Conservation (phyloP, 2,329 filamentous ascomycete species). For the Huntiella abstrusa region DNA sequence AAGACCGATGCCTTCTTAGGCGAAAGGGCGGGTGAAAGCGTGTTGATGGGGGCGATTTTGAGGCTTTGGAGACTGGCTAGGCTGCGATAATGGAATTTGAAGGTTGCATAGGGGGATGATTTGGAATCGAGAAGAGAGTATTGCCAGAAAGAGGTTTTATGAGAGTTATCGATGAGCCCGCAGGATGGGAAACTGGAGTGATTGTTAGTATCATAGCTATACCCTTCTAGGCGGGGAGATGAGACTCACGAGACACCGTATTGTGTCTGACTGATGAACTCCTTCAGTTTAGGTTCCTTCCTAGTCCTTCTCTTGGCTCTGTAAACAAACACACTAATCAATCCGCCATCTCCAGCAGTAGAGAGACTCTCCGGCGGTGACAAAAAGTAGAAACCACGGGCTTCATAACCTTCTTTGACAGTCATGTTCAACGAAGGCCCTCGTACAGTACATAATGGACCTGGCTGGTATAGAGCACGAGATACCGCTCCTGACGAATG, state of each 20-base stretch:
- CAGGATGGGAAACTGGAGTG: slow-evolving; percentile 29
- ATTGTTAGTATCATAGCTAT: neutral
- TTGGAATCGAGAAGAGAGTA: slow-evolving; percentile 32
- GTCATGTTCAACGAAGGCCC: slow-evolving; percentile 18
- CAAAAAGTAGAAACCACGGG: slow-evolving; percentile 32
- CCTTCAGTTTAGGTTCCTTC: slow-evolving; percentile 22
- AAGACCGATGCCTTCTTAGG: neutral
- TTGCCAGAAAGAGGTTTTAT: slow-evolving; percentile 32
- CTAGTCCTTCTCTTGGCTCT: slow-evolving; percentile 29
- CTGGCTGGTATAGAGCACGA: slow-evolving; percentile 30
- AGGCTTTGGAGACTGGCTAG: slow-evolving; percentile 29
- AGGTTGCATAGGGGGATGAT: slow-evolving; percentile 32
- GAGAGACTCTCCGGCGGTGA: slow-evolving; percentile 19
- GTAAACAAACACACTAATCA: slow-evolving; percentile 35
- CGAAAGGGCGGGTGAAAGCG: neutral
- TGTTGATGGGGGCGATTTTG: slow-evolving; percentile 24
- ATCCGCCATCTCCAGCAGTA: slow-evolving; percentile 32
- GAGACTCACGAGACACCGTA: slow-evolving; percentile 35
- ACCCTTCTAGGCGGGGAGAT: neutral
- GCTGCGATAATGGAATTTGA: slow-evolving; percentile 38
- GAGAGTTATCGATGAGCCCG: slow-evolving; percentile 32
- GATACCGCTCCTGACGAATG: slow-evolving; percentile 23
- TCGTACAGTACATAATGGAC: slow-evolving; percentile 22
- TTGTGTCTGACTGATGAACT: slow-evolving; percentile 27
- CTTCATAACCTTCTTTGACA: slow-evolving; percentile 24